These are phyloP conservation scores for Oryza rufipogon DNA, from an alignment of 176 grass and related monocot species.

Conservation along the genomic window DNA sequence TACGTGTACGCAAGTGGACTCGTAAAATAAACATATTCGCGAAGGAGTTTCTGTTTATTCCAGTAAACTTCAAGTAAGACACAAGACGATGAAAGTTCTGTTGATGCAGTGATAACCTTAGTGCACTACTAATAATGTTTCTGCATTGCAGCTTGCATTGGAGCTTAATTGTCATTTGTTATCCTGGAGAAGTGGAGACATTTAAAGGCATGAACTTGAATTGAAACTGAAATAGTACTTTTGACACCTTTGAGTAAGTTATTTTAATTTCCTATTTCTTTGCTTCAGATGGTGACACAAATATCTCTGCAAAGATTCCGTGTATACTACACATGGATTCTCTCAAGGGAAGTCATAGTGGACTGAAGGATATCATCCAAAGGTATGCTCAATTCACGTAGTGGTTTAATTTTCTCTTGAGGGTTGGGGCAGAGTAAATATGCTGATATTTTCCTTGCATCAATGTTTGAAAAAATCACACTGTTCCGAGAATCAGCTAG, in stretches of 20 bases:
- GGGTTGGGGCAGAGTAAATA: not conserved
- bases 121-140: slow-evolving; percentile 35
- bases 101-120: slow-evolving; percentile 12
- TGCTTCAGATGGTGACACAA: slow-evolving; percentile 59
- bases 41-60: slow-evolving; percentile 97
- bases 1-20: slow-evolving; percentile 97
- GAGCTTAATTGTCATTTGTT: slow-evolving; percentile 95
- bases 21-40: slow-evolving; percentile 95
- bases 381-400: slow-evolving; percentile 59
- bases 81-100: not conserved
- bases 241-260: slow-evolving; percentile 18
- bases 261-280: slow-evolving; percentile 37
- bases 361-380: slow-evolving; percentile 96
- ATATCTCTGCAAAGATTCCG: slow-evolving; percentile 60
- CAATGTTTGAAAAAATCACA: not conserved
- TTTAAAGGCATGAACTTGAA: slow-evolving; percentile 57
- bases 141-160: slow-evolving; percentile 78
- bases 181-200: slow-evolving; percentile 78
- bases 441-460: not conserved
- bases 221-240: slow-evolving; percentile 11
- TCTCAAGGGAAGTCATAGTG: slow-evolving; percentile 92
- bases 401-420: not conserved
- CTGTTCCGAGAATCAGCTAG: not conserved
- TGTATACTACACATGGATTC: slow-evolving; percentile 99
- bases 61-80: slow-evolving; percentile 97